Evolutionary conservation across 148 eudicot species (phyloP).

Genomic region (Rhododendron henanense): DNA sequence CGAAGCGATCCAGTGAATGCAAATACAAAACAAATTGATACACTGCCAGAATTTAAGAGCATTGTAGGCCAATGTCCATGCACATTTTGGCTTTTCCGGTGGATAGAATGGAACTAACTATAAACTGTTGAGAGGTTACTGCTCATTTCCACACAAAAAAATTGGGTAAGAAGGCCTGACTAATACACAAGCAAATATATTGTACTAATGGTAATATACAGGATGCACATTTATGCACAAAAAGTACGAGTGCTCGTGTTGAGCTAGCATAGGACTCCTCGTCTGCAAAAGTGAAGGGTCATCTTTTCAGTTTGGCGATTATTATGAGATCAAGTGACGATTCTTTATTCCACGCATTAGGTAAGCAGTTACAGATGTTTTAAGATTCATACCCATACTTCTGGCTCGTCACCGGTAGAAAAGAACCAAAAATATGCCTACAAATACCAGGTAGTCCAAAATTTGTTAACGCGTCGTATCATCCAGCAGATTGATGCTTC

Average conservation of each 20-base stretch:
- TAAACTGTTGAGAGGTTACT: background rate
- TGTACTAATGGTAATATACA: background rate
- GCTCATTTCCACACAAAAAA: background rate
- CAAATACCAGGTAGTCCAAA: background rate
- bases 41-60: background rate
- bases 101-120: background rate
- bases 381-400: background rate
- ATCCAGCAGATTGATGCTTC: constrained; percentile 18
- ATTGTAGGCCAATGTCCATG: background rate
- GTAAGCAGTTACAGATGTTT: background rate
- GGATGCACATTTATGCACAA: background rate
- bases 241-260: background rate
- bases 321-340: background rate
- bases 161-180: background rate
- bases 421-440: background rate
- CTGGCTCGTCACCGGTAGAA: background rate
- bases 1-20: background rate
- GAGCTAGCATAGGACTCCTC: background rate
- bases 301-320: background rate
- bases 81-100: background rate
- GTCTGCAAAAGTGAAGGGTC: background rate
- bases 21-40: background rate
- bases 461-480: background rate
- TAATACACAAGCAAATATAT: background rate
- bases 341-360: background rate